Base-by-base conservation (phyloP, 2,329 filamentous ascomycete species). In the Fusarium concolor region DNA sequence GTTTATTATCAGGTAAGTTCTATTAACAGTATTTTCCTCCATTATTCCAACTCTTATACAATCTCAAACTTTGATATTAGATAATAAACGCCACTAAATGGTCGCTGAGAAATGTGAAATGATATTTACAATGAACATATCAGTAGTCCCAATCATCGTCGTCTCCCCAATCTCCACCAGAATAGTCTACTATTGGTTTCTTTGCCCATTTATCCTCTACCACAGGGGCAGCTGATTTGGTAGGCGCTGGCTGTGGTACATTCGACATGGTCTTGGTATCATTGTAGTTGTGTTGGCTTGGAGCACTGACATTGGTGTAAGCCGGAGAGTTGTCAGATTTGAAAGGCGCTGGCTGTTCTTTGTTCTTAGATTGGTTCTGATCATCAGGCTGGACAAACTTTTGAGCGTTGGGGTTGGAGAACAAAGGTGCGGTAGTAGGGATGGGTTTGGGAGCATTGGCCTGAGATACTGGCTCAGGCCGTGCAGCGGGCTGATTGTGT, bases 91-190 rank as follows among this genome's bases (percentile, higher is more conserved):
- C 47, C 66, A 42, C 49, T 67, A 50, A 35, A 60, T 55, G 52
- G 52, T 46, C 39, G 49, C 53, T 70, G 46, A 59, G 24, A 63
- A 56, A 49, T 43, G 31, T 39, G 26, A 58, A n/a, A 31, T 24
- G 4, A 12, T 39, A 37, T 35, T 9, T 51, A 58, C 37, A 65
- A 38, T 37, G 15, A 28, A 52, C 17, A 41, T n/a, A 42, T 62
- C 45, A 74, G 56, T 74, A 74, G 20, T 69, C 56, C 72, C 72
- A 74, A 20, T 74, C 71, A 37, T 74, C 72, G 3, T 74, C 71
- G 14, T 72, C 71, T 38, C 71, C 71, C 71, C 71, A 73, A 26
- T 71, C 71, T 31, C 71, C 71, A 11, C 71, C 71, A 46, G 71
- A 73, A 49, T 73, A 73, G 37, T 73, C 71, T 24, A 63, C 64